Conservation (phyloP, 805 yeast genomes). For the Yamadazyma philogaea region DNA sequence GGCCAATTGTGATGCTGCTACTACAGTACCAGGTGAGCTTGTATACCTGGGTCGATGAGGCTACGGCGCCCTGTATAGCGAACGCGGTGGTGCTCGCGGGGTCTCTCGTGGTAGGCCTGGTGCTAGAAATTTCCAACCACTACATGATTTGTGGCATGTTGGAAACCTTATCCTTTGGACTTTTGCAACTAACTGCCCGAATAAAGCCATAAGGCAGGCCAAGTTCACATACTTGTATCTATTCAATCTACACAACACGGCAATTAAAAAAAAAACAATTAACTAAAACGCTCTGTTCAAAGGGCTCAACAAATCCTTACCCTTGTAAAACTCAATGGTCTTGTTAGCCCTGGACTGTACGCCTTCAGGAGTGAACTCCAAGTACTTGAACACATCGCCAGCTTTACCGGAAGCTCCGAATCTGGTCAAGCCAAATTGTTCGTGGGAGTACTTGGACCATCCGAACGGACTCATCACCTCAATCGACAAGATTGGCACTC, state of each 20-base stretch:
- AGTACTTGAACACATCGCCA: conserved; percentile 71
- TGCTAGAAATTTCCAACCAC: neutral
- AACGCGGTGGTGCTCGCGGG: neutral
- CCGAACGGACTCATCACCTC: conserved; percentile 91
- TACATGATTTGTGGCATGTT: neutral
- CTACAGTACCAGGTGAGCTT: conserved; percentile 2
- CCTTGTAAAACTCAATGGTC: conserved; percentile 81
- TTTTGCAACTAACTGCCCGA: neutral
- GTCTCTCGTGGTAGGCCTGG: neutral
- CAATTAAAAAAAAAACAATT: neutral
- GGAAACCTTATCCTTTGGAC: neutral
- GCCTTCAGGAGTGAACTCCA: conserved; percentile 91
- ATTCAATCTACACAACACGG: neutral
- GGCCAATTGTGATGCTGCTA: neutral
- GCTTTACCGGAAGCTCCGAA: conserved; percentile 97
- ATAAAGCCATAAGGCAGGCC: neutral
- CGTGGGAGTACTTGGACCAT: conserved; percentile 94
- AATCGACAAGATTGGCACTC: conserved; percentile 85
- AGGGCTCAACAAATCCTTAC: conserved; percentile 68
- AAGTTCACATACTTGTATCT: neutral
- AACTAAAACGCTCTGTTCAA: conserved; percentile 70
- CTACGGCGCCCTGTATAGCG: neutral
- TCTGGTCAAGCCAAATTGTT: conserved; percentile 91
- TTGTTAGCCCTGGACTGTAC: conserved; percentile 80
- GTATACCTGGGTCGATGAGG: conserved; percentile 4